phyloP scores from a whole-genome alignment of 257 asterid genomes.

The Solanum appendiculatum region DNA sequence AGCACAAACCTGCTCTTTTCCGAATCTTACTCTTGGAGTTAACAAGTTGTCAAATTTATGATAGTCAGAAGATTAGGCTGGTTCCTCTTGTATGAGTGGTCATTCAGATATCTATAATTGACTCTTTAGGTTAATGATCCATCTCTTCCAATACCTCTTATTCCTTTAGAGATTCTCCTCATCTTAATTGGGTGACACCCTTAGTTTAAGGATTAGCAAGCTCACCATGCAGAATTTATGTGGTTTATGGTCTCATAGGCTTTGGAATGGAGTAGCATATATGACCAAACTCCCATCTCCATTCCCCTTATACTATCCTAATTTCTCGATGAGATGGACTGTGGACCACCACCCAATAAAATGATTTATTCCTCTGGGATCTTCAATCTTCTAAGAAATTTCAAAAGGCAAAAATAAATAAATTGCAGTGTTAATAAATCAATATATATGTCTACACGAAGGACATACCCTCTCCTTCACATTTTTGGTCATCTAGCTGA shows the following conservation, averaged over 20 bases:
- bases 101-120: background rate
- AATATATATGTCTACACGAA: background rate
- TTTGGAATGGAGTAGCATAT: background rate
- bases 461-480: background rate
- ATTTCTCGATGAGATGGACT: background rate
- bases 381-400: background rate
- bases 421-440: background rate
- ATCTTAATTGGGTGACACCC: background rate
- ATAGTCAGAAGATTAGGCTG: background rate
- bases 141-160: background rate
- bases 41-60: background rate
- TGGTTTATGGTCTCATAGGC: background rate
- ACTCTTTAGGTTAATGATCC: background rate
- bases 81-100: background rate
- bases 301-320: background rate
- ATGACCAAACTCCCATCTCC: background rate
- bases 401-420: background rate
- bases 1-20: background rate
- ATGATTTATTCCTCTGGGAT: background rate
- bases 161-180: background rate
- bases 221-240: background rate
- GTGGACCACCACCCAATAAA: background rate
- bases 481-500: background rate
- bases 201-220: background rate
- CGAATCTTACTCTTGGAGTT: background rate